Evolutionary conservation across 345 rosid genomes (phyloP).

Genomic region (Punica granatum): DNA sequence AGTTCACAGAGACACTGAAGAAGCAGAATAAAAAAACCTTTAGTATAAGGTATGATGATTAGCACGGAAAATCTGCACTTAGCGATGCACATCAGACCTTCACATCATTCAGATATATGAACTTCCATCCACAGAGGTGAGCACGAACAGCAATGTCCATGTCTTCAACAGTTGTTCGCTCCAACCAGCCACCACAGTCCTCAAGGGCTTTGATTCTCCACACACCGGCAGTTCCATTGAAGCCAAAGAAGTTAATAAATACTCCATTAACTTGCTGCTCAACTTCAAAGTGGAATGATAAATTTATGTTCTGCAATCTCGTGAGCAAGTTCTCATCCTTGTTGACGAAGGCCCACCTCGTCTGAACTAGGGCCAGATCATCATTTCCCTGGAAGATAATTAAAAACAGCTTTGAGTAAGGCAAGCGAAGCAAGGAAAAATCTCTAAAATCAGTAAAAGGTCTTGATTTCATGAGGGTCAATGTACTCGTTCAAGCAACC

Average conservation of each 20-base stretch:
- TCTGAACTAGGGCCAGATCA: slow-evolving; percentile 75
- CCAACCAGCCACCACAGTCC: slow-evolving; percentile 97
- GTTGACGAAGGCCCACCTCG: slow-evolving; percentile 88
- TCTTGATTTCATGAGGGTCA: background rate
- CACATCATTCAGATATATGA: slow-evolving; percentile 74
- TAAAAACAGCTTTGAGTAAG: slow-evolving; percentile 2
- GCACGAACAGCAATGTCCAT: slow-evolving; percentile 96
- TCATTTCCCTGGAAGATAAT: slow-evolving; percentile 44
- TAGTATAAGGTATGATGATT: slow-evolving; percentile 3
- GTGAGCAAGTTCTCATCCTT: slow-evolving; percentile 92
- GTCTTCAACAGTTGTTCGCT: slow-evolving; percentile 86
- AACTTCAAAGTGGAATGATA: slow-evolving; percentile 87
- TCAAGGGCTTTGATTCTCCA: slow-evolving; percentile 90
- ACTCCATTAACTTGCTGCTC: slow-evolving; percentile 90
- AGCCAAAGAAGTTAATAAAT: slow-evolving; percentile 80
- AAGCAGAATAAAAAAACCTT: slow-evolving; percentile 8
- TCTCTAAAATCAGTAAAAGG: background rate
- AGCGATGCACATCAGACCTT: slow-evolving; percentile 32
- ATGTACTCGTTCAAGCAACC: too few species aligned
- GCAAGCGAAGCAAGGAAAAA: background rate
- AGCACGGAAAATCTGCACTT: background rate
- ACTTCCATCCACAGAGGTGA: slow-evolving; percentile 93
- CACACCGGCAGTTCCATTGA: slow-evolving; percentile 91
- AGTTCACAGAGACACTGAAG: slow-evolving; percentile 87
- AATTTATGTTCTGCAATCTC: slow-evolving; percentile 77